These are phyloP conservation scores for Euphorbia peplus DNA, from an alignment of 345 rosid species.

Conservation along the genomic window DNA sequence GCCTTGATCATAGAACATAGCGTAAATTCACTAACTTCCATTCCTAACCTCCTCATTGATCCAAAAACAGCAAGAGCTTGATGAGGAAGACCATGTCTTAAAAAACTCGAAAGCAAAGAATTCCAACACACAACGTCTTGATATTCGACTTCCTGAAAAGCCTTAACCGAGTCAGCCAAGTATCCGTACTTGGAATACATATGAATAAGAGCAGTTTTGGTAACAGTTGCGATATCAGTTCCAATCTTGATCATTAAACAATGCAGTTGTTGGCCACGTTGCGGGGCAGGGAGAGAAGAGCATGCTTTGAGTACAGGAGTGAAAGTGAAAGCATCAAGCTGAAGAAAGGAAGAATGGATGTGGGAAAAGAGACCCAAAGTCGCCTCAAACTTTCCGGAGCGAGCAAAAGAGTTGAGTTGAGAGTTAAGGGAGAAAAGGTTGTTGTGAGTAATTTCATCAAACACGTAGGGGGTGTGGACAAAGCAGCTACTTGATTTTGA, in stretches of 20 bases:
- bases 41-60: constrained; percentile 47
- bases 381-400: constrained; percentile 37
- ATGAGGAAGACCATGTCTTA: constrained; percentile 45
- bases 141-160: constrained; percentile 47
- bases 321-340: constrained; percentile 57
- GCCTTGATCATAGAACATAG: constrained; percentile 67
- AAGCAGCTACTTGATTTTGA: not conserved
- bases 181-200: constrained; percentile 59
- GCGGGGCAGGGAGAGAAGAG: constrained; percentile 38
- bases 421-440: constrained; percentile 46
- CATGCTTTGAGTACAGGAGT: constrained; percentile 69
- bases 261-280: constrained; percentile 67
- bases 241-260: constrained; percentile 65
- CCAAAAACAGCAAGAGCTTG: constrained; percentile 54
- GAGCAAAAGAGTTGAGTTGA: constrained; percentile 45
- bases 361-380: constrained; percentile 51
- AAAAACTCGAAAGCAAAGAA: constrained; percentile 64
- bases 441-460: constrained; percentile 49
- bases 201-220: constrained; percentile 65
- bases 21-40: constrained; percentile 64
- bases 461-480: constrained; percentile 22
- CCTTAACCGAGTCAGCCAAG: constrained; percentile 46
- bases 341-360: constrained; percentile 32
- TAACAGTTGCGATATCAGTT: constrained; percentile 45
- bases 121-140: constrained; percentile 74